These are phyloP conservation scores for Cryptosporidium baileyi DNA, from an alignment of 169 alveolate species.

Conservation along the genomic window DNA sequence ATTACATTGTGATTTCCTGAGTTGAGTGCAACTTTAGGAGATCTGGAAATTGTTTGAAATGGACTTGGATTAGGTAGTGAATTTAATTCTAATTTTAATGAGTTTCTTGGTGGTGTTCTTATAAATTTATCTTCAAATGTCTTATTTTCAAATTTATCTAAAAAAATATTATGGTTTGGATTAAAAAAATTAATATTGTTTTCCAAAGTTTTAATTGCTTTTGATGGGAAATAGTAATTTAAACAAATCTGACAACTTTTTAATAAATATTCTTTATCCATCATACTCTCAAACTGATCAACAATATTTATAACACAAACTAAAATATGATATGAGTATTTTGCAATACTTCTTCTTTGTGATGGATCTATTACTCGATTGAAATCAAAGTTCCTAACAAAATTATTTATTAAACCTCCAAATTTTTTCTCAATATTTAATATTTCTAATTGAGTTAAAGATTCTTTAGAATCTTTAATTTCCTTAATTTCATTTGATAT, in stretches of 20 bases:
- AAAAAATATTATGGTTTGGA: no score
- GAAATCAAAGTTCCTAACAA: conserved; percentile 42
- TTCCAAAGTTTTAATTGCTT: conserved; percentile 10
- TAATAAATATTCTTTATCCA: neutral
- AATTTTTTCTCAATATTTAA: neutral
- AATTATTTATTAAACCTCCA: neutral
- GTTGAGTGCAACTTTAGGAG: neutral
- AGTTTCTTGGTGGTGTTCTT: conserved; percentile 21
- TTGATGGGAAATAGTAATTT: conserved; percentile 55
- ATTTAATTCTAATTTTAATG: neutral
- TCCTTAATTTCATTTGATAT: conserved; percentile 28
- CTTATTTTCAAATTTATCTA: no score
- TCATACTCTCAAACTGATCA: neutral
- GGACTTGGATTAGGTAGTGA: conserved; percentile 59
- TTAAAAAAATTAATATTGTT: no score
- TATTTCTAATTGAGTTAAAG: neutral
- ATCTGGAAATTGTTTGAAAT: neutral
- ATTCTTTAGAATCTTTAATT: conserved; percentile 13
- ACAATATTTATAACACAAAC: conserved; percentile 28
- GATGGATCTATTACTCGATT: neutral
- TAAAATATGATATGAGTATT: conserved; percentile 48
- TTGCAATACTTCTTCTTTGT: conserved; percentile 54
- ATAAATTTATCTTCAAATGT: no score
- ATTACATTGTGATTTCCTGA: neutral
- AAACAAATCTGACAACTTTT: conserved; percentile 62